phyloP scores from a whole-genome alignment of 2,329 filamentous ascomycete genomes.

The Calonectria ilicicola region DNA sequence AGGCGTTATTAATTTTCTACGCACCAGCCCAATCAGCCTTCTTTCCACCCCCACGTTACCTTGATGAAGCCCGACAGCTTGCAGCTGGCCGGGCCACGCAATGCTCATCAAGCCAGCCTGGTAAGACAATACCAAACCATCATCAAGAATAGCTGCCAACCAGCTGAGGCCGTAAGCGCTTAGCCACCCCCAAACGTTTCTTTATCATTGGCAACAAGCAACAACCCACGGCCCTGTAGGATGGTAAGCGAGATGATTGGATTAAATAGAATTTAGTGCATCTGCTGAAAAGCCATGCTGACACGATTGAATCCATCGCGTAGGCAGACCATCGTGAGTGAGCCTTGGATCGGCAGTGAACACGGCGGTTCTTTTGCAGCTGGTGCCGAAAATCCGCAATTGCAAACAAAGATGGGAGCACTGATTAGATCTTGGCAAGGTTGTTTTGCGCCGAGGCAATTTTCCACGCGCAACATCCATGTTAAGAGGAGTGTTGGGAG shows the following conservation, averaged over 20 bases:
- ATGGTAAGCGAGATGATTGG: neutral
- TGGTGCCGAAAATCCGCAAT: neutral
- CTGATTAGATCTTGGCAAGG: too few relatives aligned
- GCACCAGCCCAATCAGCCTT: too few relatives aligned
- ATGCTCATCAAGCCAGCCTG: neutral
- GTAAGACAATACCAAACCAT: neutral
- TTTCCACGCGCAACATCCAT: too few relatives aligned
- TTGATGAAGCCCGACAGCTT: neutral
- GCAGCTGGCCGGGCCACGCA: neutral
- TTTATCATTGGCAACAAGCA: neutral
- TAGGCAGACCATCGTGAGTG: neutral
- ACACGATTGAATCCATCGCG: neutral
- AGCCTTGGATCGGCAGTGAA: neutral
- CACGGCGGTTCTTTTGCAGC: neutral
- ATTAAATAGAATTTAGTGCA: neutral
- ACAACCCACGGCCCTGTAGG: too few relatives aligned
- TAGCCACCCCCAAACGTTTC: neutral
- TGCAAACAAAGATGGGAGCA: neutral
- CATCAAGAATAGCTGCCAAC: neutral
- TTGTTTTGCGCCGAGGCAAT: too few relatives aligned
- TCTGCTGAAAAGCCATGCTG: neutral
- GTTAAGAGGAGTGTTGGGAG: too few relatives aligned
- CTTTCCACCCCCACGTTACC: neutral
- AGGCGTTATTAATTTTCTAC: too few relatives aligned
- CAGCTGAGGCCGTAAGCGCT: neutral